Percentiles rank a stretch among this genome's conserved stretches.
Evolutionary conservation across 1,284 basidiomycete genomes (phyloP).

Genomic region (Neolentinus lepideus): DNA sequence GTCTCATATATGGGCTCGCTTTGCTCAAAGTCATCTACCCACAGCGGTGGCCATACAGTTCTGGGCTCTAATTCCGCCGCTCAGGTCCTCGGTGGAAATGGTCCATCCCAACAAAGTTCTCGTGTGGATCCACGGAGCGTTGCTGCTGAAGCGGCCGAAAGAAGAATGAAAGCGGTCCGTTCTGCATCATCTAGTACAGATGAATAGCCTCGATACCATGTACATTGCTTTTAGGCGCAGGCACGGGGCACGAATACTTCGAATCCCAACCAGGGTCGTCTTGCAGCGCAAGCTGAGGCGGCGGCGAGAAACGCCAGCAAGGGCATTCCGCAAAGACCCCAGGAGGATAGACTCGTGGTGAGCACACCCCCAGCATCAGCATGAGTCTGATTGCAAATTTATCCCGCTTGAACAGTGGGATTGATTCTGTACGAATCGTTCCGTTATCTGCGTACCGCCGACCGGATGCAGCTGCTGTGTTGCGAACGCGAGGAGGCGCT

Average conservation of each 20-base stretch:
- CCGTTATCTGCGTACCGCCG: background rate
- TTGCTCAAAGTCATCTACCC: conserved; percentile 51
- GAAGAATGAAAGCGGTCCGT: conserved; percentile 54
- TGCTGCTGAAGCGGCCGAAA: conserved; percentile 65
- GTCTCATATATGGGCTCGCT: conserved; percentile 49
- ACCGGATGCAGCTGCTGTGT: background rate
- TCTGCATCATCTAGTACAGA: conserved; percentile 11
- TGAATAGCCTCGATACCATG: conserved; percentile 12
- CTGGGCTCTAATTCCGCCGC: conserved; percentile 21
- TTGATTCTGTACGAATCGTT: conserved; percentile 8
- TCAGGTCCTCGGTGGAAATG: background rate
- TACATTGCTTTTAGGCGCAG: conserved; percentile 34
- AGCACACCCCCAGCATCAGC: conserved; percentile 19
- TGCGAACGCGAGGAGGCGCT: background rate
- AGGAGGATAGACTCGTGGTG: conserved; percentile 61
- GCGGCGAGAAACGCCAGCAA: conserved; percentile 38
- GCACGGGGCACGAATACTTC: conserved; percentile 47
- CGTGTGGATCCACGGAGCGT: conserved; percentile 45
- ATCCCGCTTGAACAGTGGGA: conserved; percentile 17
- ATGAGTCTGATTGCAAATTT: conserved; percentile 2
- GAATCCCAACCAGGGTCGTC: conserved; percentile 61
- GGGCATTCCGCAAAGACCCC: conserved; percentile 34
- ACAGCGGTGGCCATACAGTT: conserved; percentile 49
- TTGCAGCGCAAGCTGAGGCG: conserved; percentile 47
- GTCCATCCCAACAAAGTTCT: background rate